Base-by-base conservation (phyloP, 2,329 filamentous ascomycete genomes). In the Atkinsonella hypoxylon region DNA sequence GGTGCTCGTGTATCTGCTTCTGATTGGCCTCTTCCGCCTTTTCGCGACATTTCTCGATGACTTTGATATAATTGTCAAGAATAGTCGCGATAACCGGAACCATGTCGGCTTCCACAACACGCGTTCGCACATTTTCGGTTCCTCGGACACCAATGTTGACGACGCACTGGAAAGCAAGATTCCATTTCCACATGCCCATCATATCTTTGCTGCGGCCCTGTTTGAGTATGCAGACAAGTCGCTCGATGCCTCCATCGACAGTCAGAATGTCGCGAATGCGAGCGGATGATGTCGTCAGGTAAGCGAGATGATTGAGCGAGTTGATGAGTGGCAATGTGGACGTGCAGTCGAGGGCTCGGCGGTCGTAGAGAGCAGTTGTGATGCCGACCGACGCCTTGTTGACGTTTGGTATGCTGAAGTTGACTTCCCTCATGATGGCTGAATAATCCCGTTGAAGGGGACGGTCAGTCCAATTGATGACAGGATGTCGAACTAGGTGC, bases 111-210 rank as follows among this genome's bases (percentile, higher is more conserved):
- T 98, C 93, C 48, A 98, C 93, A 2, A 98, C 91, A 57, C 93
- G 80, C 52, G 93, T 97, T 59, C 93, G 82, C 53, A 98, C 93
- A 58, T 81, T 83, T 71, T 98, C 93, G 12, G 93, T 96, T 53
- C 93, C 93, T 59, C 93, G 82, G 53, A 98, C 91, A 51, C 93
- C 93, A 64, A 98, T 97, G 68, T 98, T 98, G 65, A 98, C 93
- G 57, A 97, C 90, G 67, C 93, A 98, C 70, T 97, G 93, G 68
- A 98, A 98, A 49, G 93, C 93, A 55, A 98, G 78, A 64, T 96
- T 98, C 93, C 93, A 98, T 71, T 97, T 97, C 93, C 93, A 98
- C 87, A 95, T 95, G 67, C 96, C 91, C 91, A 97, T 96, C 83
- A 96, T 85, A 67, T 98, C 91, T 70, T 90, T 94, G 71, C 88